These are phyloP conservation scores for Oxyria digyna DNA, from an alignment of 148 eudicot species.

Conservation along the genomic window DNA sequence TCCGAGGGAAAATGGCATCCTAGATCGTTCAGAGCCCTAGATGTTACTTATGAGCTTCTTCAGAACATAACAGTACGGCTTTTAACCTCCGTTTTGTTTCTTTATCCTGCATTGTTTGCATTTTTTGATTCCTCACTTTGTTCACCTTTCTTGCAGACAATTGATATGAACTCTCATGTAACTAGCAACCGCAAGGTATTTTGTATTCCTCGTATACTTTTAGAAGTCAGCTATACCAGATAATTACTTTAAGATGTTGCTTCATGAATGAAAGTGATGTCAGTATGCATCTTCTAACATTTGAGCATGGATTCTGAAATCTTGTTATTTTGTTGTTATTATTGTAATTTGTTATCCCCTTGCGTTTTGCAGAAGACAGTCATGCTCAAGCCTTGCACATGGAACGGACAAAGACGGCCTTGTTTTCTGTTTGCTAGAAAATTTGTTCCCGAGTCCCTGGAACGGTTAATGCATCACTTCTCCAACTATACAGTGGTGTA, in stretches of 20 bases:
- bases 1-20: slow-evolving; percentile 12
- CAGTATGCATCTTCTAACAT: neutral
- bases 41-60: slow-evolving; percentile 8
- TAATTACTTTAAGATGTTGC: neutral
- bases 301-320: neutral
- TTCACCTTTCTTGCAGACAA: slow-evolving; percentile 7
- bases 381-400: slow-evolving; percentile 7
- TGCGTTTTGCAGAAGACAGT: slow-evolving; percentile 1
- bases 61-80: slow-evolving; percentile 6
- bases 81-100: neutral
- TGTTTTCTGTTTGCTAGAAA: slow-evolving; percentile 4
- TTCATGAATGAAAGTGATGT: neutral
- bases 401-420: slow-evolving; percentile 9
- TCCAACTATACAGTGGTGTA: slow-evolving; percentile 4
- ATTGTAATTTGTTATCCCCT: neutral
- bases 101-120: neutral
- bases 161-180: slow-evolving; percentile 8
- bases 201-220: neutral
- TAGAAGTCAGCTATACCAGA: neutral
- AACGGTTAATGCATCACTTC: slow-evolving; percentile 6
- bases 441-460: neutral
- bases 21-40: slow-evolving; percentile 5
- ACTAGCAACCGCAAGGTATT: slow-evolving; percentile 9
- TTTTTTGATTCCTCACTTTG: neutral
- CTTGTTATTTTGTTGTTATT: too few relatives aligned